Evolutionary conservation across 2,329 filamentous ascomycete species (phyloP).

Genomic region (Monilinia polystroma): DNA sequence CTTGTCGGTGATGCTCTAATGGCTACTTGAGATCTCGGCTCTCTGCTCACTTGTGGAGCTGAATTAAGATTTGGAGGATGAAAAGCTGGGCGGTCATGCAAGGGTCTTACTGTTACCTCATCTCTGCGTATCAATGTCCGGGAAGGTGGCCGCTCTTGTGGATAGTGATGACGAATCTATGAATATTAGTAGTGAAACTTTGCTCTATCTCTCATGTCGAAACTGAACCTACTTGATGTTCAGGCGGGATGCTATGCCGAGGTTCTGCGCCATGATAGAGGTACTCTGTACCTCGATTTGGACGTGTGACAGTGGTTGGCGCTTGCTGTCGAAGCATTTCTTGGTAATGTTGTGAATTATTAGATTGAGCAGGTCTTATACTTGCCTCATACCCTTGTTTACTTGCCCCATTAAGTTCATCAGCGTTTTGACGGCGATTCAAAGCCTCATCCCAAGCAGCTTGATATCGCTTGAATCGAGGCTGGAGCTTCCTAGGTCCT

Average conservation of each 20-base stretch:
- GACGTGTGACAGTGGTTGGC: not conserved
- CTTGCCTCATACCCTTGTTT: slow-evolving; percentile 20
- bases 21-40: slow-evolving; percentile 36
- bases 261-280: slow-evolving; percentile 1
- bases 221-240: slow-evolving; percentile 19
- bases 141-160: slow-evolving; percentile 27
- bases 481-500: slow-evolving; percentile 29
- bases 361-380: slow-evolving; percentile 17
- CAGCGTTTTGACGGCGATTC: slow-evolving; percentile 30
- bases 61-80: slow-evolving; percentile 28
- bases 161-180: slow-evolving; percentile 25
- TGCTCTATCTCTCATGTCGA: not conserved
- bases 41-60: slow-evolving; percentile 27
- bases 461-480: slow-evolving; percentile 40
- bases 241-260: slow-evolving; percentile 13
- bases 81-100: slow-evolving; percentile 31
- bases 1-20: slow-evolving; percentile 35
- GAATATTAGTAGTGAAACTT: slow-evolving; percentile 16
- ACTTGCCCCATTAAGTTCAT: not conserved
- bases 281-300: not conserved
- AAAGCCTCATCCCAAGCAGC: slow-evolving; percentile 41
- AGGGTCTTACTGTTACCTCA: slow-evolving; percentile 36
- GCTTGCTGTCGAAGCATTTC: slow-evolving; percentile 13
- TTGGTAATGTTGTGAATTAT: not conserved
- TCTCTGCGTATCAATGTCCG: slow-evolving; percentile 27